Base-by-base conservation (phyloP, 2,329 filamentous ascomycete species). In the Cladosporium sp. region DNA sequence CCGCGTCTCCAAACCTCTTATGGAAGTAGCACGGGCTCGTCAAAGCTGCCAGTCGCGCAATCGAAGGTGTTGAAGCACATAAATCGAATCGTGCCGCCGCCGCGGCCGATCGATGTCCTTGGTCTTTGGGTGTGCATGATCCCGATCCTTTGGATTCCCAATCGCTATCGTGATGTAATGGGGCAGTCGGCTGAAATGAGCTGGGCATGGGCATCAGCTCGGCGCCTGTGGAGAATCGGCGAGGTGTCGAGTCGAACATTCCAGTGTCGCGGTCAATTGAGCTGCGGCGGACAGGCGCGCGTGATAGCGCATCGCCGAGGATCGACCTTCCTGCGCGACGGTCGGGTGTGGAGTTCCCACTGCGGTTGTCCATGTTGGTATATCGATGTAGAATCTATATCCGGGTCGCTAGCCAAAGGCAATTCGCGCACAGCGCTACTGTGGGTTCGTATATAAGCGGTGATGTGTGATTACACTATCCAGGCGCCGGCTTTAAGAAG, bases 21-120 rank as follows among this genome's bases (percentile, higher is more conserved):
- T 99, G 94, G 77, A 96, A 97, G 77, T 96, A 99, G 77, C 94
- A 99, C 13, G 94, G 94, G 44, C 92, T 97, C 66, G 93, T 88
- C 54, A 97, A 78, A 9, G 88, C 81, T 10, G 87, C 82, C 64
- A 92, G 80, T 9, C 70, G 63, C 12, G 68, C 70, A 34, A 70
- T 69, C 24, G 57, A 61, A n/a, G 68, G 69, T 6, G 65, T 65
- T 19, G 63, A 62, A 15, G 64, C 62, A 56, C 62, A 62, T 35
- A 69, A 58, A 10, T 64, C 62, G 61, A 70, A 70, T 36, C 65
- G 59, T 42, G 62, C 56, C 35, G 67, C 59, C 15, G 66, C 64
- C 28, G 28, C n/a, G 10, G 62, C 61, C 12, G 56, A 62, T 44
- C 68, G 52, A n/a, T 68, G 64, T 44, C 67, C 61, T 42, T 59